A percentile compares a stretch with the other conserved stretches of the same genome.
Conservation (phyloP, 768 basidiomycete species). For the Termitomyces heimii region DNA sequence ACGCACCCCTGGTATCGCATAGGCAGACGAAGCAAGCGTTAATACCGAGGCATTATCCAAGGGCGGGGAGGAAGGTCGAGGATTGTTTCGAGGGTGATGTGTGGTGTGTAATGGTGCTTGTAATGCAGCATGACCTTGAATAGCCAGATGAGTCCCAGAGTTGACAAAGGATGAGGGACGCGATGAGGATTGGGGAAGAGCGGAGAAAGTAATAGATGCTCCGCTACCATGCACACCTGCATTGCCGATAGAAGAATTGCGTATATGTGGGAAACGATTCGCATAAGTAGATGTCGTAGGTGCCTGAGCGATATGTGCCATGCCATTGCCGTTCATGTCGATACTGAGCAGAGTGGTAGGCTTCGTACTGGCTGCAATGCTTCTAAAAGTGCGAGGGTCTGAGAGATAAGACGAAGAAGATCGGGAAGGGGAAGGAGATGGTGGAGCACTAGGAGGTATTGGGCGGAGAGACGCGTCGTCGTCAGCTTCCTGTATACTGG, state of each 20-base stretch:
- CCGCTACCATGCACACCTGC: slow-evolving; percentile 39
- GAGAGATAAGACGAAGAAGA: slow-evolving; percentile 84
- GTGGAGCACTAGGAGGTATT: slow-evolving; percentile 81
- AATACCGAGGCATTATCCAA: slow-evolving; percentile 88
- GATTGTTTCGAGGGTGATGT: slow-evolving; percentile 96
- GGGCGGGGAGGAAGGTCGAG: slow-evolving; percentile 86
- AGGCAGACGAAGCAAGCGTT: slow-evolving; percentile 91
- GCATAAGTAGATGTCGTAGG: slow-evolving; percentile 50
- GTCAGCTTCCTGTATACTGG: slow-evolving; percentile 76
- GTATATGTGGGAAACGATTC: slow-evolving; percentile 54
- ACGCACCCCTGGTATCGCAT: slow-evolving; percentile 62
- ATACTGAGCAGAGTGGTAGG: slow-evolving; percentile 92
- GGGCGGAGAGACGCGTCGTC: slow-evolving; percentile 93
- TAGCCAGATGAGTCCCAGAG: slow-evolving; percentile 18
- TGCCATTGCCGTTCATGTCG: slow-evolving; percentile 72
- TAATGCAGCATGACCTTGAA: slow-evolving; percentile 18
- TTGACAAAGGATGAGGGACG: slow-evolving; percentile 37
- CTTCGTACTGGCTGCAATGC: slow-evolving; percentile 85
- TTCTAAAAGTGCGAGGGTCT: slow-evolving; percentile 74
- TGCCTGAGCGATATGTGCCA: slow-evolving; percentile 91
- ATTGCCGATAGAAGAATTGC: slow-evolving; percentile 43
- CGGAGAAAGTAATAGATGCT: slow-evolving; percentile 68
- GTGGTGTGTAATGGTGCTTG: slow-evolving; percentile 86
- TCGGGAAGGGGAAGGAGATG: slow-evolving; percentile 80
- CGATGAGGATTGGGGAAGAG: slow-evolving; percentile 48